Evolutionary conservation across 805 yeast genomes (phyloP).

Genomic region (Nakazawaea holstii): DNA sequence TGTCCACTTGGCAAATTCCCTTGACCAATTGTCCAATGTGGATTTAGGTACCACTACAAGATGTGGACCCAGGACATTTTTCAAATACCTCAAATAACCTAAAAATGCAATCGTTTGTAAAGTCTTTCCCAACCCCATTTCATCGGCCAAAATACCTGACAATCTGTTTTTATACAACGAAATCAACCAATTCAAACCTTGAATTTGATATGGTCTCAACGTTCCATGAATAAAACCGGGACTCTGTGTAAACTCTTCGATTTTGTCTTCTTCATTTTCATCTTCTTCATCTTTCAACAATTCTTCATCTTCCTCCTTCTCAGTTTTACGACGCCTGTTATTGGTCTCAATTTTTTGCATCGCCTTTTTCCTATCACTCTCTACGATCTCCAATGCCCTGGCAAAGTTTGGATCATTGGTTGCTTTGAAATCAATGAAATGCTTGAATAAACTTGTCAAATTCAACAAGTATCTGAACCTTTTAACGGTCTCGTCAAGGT

Average conservation of each 20-base stretch:
- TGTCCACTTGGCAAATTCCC: constrained; percentile 76
- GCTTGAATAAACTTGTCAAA: constrained; percentile 59
- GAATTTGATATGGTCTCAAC: constrained; percentile 70
- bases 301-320: constrained; percentile 75
- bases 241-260: constrained; percentile 44
- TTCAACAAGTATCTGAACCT: constrained; percentile 65
- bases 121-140: constrained; percentile 97
- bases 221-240: constrained; percentile 54
- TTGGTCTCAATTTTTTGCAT: constrained; percentile 12
- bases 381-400: constrained; percentile 41
- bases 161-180: constrained; percentile 81
- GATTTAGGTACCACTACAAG: constrained; percentile 76
- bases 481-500: constrained; percentile 55
- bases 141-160: constrained; percentile 94
- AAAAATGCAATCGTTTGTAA: constrained; percentile 84
- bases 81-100: constrained; percentile 64
- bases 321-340: constrained; percentile 53
- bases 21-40: constrained; percentile 74
- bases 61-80: constrained; percentile 63
- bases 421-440: constrained; percentile 63
- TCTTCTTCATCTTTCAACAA: constrained; percentile 55
- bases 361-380: constrained; percentile 18
- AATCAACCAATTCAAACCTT: constrained; percentile 91
- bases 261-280: constrained; percentile 19
- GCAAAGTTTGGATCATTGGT: constrained; percentile 52